A percentile compares a stretch with the other conserved stretches of the same genome.
phyloP scores from a whole-genome alignment of 2,329 filamentous ascomycete species.

The Fusarium denticulatum region DNA sequence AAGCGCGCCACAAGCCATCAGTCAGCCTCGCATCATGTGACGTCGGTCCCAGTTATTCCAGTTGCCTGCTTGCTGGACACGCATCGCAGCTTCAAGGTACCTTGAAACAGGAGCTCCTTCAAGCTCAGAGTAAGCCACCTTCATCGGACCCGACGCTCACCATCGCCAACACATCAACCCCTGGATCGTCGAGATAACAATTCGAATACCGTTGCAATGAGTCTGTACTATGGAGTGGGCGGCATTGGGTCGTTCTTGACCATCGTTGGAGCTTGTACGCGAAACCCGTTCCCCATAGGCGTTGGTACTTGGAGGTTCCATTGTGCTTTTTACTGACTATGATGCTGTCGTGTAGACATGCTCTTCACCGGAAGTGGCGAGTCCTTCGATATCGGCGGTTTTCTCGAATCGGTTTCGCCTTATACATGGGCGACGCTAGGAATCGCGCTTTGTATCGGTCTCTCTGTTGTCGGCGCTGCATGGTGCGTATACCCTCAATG shows the following conservation, averaged over 20 bases:
- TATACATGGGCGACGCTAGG: conserved; percentile 93
- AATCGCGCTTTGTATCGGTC: conserved; percentile 92
- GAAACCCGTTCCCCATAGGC: conserved; percentile 14
- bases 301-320: conserved; percentile 3
- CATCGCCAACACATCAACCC: conserved; percentile 31
- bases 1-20: conserved; percentile 29
- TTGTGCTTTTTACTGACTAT: conserved; percentile 26
- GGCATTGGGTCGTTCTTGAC: conserved; percentile 73
- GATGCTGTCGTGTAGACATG: conserved; percentile 75
- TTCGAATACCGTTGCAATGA: conserved; percentile 64
- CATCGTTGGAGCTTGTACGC: conserved; percentile 83
- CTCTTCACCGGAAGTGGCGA: conserved; percentile 97
- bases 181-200: conserved; percentile 37
- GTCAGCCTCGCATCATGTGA: conserved; percentile 51
- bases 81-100: conserved; percentile 42
- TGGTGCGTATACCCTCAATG: conserved; percentile 70
- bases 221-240: conserved; percentile 76
- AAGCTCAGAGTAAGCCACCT: conserved; percentile 41
- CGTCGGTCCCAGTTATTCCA: conserved; percentile 39
- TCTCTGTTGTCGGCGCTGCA: conserved; percentile 96
- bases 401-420: conserved; percentile 92
- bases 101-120: conserved; percentile 43
- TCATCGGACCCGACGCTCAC: conserved; percentile 23
- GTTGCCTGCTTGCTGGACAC: conserved; percentile 40
- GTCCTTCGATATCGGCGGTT: conserved; percentile 95